Base-by-base conservation (phyloP, 1,284 basidiomycete genomes). In the Erythrobasidium hasegawianum region DNA sequence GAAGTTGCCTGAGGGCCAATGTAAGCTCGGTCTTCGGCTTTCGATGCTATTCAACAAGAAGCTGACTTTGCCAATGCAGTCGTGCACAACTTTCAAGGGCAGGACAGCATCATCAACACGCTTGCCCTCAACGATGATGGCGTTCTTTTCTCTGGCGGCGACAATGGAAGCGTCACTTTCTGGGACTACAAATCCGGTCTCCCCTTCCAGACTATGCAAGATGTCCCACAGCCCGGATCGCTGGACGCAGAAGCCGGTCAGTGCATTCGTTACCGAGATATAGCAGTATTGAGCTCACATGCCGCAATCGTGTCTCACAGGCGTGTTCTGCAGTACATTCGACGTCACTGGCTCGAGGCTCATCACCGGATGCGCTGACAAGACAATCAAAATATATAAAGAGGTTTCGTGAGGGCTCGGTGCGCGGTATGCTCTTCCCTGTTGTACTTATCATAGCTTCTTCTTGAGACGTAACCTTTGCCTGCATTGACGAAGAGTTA, bases 91-190 rank as follows among this genome's bases (percentile, higher is more conserved):
- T 97, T 97, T 78, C 83, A 86, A 59, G 93, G 94, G 0, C 95
- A 97, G 77, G 93, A 97, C 70, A 90, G 92, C 0, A 97, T 97
- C 77, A 91, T 98, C 81, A 99, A 99, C 79, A 95, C 93, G 20
- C 76, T 98, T 64, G 87, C 87, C 20, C 88, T 97, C 70, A 98
- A 97, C 76, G 82, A 89, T 22, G 95, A 98, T 72, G 94, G 95
- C 20, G 95, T 97, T 40, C 86, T 97, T 76, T 97, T 97, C 80
- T 95, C 92, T 13, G 95, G 95, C 61, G 91, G 50, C 10, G 62
- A 65, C 22, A 55, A 65, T 29, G 62, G 62, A 38, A 65, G 62
- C 54, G 43, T 55, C 41, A 47, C 53, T 43, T 65, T 57, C 74
- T 96, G 92, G 93, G 95, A 98, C 77, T 97, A 93, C 76, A 82